Conservation (phyloP, 164 flowering plant species). For the Nelumbo lutea region DNA sequence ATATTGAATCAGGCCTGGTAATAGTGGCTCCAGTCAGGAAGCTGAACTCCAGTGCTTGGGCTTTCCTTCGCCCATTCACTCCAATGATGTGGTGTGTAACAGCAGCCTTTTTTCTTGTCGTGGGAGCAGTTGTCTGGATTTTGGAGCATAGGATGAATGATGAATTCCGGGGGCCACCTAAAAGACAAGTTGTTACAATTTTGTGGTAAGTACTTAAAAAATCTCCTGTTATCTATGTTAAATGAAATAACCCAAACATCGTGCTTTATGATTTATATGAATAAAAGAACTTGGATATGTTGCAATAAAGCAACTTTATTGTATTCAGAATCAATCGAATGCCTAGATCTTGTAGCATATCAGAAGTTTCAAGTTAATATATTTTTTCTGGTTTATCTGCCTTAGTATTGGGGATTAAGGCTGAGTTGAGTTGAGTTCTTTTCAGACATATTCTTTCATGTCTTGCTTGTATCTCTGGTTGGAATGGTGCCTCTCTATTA, state of each 20-base stretch:
- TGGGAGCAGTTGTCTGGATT: constrained; percentile 37
- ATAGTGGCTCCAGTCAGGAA: constrained; percentile 66
- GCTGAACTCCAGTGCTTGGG: constrained; percentile 54
- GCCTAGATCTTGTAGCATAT: too few species aligned
- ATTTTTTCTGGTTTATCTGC: neutral
- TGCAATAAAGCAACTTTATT: neutral
- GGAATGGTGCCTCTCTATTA: neutral
- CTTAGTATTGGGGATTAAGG: neutral
- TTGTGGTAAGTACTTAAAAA: constrained; percentile 24
- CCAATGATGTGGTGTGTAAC: constrained; percentile 65
- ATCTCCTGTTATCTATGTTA: neutral
- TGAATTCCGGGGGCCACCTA: constrained; percentile 40
- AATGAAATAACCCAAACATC: neutral
- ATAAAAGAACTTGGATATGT: neutral
- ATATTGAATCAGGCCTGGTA: constrained; percentile 72
- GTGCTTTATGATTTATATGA: neutral
- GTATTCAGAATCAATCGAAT: too few species aligned
- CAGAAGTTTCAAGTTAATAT: neutral
- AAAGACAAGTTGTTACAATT: constrained; percentile 25
- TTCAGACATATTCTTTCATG: neutral
- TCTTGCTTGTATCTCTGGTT: too few species aligned
- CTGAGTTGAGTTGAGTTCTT: neutral
- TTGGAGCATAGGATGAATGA: constrained; percentile 37
- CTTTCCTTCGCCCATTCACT: constrained; percentile 71
- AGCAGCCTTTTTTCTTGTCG: constrained; percentile 48